These are phyloP conservation scores for Kwoniella shandongensis DNA, from an alignment of 768 basidiomycete species.

Conservation along the genomic window DNA sequence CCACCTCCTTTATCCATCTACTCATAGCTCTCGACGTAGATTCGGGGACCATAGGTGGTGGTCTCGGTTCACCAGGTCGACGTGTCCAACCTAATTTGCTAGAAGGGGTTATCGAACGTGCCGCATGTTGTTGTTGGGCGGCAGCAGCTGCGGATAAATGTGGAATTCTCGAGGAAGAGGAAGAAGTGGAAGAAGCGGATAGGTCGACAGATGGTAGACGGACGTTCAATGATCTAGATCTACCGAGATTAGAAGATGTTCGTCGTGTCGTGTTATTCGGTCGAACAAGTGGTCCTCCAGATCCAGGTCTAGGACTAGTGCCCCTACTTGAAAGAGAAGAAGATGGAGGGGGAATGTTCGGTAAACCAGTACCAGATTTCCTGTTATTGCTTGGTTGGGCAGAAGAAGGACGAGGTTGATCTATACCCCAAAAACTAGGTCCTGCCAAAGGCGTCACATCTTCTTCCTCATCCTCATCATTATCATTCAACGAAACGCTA, in stretches of 20 bases:
- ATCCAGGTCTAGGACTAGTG: no score
- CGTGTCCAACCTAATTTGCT: constrained; percentile 35
- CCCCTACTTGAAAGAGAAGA: background rate
- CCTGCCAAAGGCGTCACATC: background rate
- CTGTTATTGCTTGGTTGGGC: background rate
- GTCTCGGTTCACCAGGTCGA: constrained; percentile 42
- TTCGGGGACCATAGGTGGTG: constrained; percentile 36
- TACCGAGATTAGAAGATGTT: constrained; percentile 15
- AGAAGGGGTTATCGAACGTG: constrained; percentile 16
- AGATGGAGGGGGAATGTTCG: background rate
- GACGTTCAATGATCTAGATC: constrained; percentile 26
- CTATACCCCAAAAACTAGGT: background rate
- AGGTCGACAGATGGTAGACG: constrained; percentile 20
- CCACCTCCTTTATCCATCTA: constrained; percentile 52
- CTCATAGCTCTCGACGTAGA: constrained; percentile 27
- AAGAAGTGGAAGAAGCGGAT: background rate
- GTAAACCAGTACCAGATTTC: background rate
- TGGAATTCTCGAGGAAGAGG: background rate
- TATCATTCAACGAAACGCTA: constrained; percentile 7
- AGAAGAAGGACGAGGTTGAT: background rate
- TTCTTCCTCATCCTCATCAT: background rate
- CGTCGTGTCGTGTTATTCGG: background rate
- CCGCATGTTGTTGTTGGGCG: no score
- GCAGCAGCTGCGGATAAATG: background rate
- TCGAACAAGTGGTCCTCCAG: constrained; percentile 1